Evolutionary conservation across 805 yeast species (phyloP), one percentile per base, ranked within the genome.

Genomic region (Nakazawaea populi): DNA sequence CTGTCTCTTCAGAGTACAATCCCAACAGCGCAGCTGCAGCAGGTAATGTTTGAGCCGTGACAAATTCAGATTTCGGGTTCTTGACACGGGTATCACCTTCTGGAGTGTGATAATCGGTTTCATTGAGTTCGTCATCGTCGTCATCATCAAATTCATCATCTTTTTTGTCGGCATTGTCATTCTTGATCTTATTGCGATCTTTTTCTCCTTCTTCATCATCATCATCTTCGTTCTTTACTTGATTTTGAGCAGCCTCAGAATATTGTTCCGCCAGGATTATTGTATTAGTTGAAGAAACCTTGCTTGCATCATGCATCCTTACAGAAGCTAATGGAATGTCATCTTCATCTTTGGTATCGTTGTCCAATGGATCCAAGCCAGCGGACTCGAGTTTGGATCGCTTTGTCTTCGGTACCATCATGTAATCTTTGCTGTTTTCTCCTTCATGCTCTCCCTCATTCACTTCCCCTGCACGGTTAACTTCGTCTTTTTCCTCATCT

Each of bases 41-140:
- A 0, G 91, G 87, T 42, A 87, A 69, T 1, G 85, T 77, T 61
- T 85, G 91, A 0, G 88, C 72, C 0, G 80, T 71, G 4, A 87
- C 92, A 62, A 82, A 85, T 64, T 87, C 92, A 0, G 87, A 77
- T 58, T 84, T 84, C 1, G 94, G 92, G 60, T 86, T 86, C 56
- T 79, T 80, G 28, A 79, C 72, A 48, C 78, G 61, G 5, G 85
- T 82, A 60, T 82, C 87, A 55, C 79, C 77, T 41, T 76, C 81
- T 31, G 67, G 77, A 3, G 78, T 73, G 55, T 61, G 73, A 12
- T 70, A 68, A 0, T 76, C 77, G 4, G 53, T 51, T 52, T 54
- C 56, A 35, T 52, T 55, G 5, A 46, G 53, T 5, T 54, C 52
- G 51, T 54, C 56, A 32, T 52, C 56, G 5, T 49, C 54, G 10